phyloP scores from a whole-genome alignment of 352 stramenopile species.

The Phytophthora palmivora region DNA sequence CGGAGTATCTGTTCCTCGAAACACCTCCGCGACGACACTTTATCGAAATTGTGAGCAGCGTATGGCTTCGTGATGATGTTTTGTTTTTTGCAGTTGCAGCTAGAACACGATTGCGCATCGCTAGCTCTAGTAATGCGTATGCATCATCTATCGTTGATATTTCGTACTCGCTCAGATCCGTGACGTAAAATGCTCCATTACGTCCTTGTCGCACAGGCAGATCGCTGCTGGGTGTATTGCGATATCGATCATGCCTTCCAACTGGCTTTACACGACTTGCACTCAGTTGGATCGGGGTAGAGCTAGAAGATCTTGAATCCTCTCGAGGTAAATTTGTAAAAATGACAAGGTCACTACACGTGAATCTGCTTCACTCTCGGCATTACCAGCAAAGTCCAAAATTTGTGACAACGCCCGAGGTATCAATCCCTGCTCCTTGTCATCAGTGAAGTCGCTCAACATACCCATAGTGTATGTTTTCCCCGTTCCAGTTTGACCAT shows the following conservation, averaged over 20 bases:
- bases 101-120: constrained; percentile 58
- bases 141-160: constrained; percentile 57
- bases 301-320: constrained; percentile 65
- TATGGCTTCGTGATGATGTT: constrained; percentile 78
- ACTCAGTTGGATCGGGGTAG: constrained; percentile 18
- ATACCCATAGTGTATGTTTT: constrained; percentile 87
- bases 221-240: constrained; percentile 12
- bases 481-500: constrained; percentile 77
- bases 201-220: constrained; percentile 56
- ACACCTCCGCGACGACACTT: constrained; percentile 17
- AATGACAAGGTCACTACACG: constrained; percentile 60
- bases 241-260: constrained; percentile 6
- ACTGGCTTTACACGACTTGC: constrained; percentile 1
- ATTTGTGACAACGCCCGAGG: constrained; percentile 68
- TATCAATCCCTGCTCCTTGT: constrained; percentile 60
- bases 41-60: constrained; percentile 66
- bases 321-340: constrained; percentile 83
- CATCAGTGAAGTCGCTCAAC: constrained; percentile 43
- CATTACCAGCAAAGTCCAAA: constrained; percentile 37
- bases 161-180: constrained; percentile 61
- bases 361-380: constrained; percentile 7
- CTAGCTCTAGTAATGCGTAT: constrained; percentile 51
- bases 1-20: constrained; percentile 11
- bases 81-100: constrained; percentile 67
- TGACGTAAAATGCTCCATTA: constrained; percentile 66